Evolutionary conservation across 2,329 filamentous ascomycete genomes (phyloP), one percentile per base, ranked within the genome.

Genomic region (Arachnomyces sp.): DNA sequence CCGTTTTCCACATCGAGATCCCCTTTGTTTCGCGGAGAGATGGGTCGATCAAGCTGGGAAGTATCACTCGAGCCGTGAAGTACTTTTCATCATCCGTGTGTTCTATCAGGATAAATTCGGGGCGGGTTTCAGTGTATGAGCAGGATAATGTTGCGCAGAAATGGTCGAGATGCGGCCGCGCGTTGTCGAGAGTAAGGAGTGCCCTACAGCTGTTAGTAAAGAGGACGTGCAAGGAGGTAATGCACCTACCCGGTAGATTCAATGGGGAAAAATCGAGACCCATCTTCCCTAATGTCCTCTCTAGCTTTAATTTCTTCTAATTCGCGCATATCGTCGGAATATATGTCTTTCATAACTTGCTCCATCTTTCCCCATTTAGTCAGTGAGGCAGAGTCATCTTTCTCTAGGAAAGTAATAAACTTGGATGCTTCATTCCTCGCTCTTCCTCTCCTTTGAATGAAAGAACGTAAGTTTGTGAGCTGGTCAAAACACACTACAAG

Each of bases 161-260:
- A 59, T 94, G 86, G 34, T 84, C 70, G 1, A 96, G 71, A 57
- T 92, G 87, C n/a, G 71, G 61, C 35, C 81, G 76, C 1, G 86
- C 83, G 48, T 84, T 84, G 29, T 84, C 75, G 2, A 87, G 70
- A 8, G 83, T 83, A 11, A 95, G 64, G 9, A 77, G 61, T 0
- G 85, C 86, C 3, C 80, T 76, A 37, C 11, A 37, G 28, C 15
- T 39, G 37, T 47, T 46, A 31, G 49, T 36, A 15, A 38, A 8
- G 3, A 13, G 38, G 25, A 38, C 37, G 18, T 39, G 20, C 31
- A 14, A 28, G 25, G 51, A 51, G 25, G 58, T 60, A 31, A 31
- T 46, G 42, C 29, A 48, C 59, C 46, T 49, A 66, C 61, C 62
- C 66, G 2, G 71, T 73, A 3, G 57, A 58, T 9, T 60, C 47